Conservation (phyloP, 1,284 basidiomycete genomes). For the Leccinum subrobustum region DNA sequence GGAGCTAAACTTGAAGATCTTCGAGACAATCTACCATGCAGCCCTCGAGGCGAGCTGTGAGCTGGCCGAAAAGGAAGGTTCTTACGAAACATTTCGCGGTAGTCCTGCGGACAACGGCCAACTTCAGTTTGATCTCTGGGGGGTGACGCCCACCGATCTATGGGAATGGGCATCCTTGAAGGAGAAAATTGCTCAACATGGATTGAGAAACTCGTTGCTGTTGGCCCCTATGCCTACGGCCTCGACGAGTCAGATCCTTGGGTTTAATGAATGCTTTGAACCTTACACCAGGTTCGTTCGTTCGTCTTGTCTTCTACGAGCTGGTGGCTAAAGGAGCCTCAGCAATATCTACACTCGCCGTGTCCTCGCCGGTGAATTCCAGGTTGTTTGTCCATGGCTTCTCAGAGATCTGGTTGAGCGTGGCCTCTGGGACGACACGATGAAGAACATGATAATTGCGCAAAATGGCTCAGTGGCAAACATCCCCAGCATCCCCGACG, state of each 20-base stretch:
- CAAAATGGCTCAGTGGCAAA: conserved; percentile 95
- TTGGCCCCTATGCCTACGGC: conserved; percentile 98
- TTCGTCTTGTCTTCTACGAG: background rate
- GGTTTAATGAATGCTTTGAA: conserved; percentile 99
- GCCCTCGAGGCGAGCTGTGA: conserved; percentile 92
- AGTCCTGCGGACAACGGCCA: conserved; percentile 88
- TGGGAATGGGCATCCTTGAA: conserved; percentile 96
- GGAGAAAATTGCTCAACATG: conserved; percentile 83
- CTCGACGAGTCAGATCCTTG: conserved; percentile 97
- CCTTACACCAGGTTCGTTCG: conserved; percentile 77
- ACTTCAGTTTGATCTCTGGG: conserved; percentile 97
- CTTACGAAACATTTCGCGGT: conserved; percentile 91
- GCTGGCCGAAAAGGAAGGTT: conserved; percentile 79
- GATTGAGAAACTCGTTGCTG: conserved; percentile 93
- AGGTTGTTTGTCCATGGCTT: conserved; percentile 98
- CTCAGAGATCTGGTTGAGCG: conserved; percentile 95
- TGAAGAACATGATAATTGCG: conserved; percentile 99
- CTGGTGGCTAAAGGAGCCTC: conserved; percentile 12
- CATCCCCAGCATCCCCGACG: conserved; percentile 82
- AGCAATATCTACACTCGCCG: conserved; percentile 99
- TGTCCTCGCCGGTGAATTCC: conserved; percentile 99
- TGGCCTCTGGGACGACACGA: conserved; percentile 95
- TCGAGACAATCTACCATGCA: conserved; percentile 99
- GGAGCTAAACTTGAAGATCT: conserved; percentile 92
- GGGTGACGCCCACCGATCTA: conserved; percentile 85